Evolutionary conservation across 208 protist genomes (phyloP), one percentile per base, ranked within the genome.

Genomic region (Trypanosoma rangeli): DNA sequence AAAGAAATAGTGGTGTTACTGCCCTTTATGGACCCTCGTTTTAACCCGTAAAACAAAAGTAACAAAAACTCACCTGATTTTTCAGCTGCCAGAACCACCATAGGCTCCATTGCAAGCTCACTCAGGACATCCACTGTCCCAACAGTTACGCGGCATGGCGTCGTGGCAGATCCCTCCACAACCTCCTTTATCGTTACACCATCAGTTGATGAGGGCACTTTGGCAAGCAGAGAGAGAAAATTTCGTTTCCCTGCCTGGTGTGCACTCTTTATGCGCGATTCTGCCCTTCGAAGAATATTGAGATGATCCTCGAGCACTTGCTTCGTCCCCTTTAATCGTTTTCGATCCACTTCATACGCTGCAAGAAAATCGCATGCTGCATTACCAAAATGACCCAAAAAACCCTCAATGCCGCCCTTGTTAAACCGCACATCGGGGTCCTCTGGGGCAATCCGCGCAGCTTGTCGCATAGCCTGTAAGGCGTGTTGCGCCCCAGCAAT

Each of bases 391-490:
- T 85, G 63, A 12, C 90, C 90, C 29, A 89, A 53, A 56, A 94
- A 71, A 24, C 86, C 84, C 58, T 93, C 84, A 42, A 95, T 70
- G 13, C 87, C 79, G 1, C 77, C 86, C 77, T 86, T 90, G 81
- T 95, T 95, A 74, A 82, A 95, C 31, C 80, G 75, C 35, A 94
- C 69, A 61, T 95, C 90, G 5, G 90, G 90, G 46, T 95, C 86
- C 15, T 74, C 58, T 10, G 72, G 72, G 7, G 31, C 50, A 28
- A 66, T 20, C 22, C 68, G 44, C 8, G 85, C 82, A 5, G 80
- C 80, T 73, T 92, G 87, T 71, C 73, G 79, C 73, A 95, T 90
- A 31, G 87, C 87, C 24, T 76, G 59, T 46, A 84, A 56, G 0
- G 84, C 80, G 53, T 75, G 66, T 42, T 80, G 78, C 22, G 85